Percentiles rank a stretch among this genome's conserved stretches.
Conservation (phyloP, 768 basidiomycete genomes). For the Tulasnella sp. region DNA sequence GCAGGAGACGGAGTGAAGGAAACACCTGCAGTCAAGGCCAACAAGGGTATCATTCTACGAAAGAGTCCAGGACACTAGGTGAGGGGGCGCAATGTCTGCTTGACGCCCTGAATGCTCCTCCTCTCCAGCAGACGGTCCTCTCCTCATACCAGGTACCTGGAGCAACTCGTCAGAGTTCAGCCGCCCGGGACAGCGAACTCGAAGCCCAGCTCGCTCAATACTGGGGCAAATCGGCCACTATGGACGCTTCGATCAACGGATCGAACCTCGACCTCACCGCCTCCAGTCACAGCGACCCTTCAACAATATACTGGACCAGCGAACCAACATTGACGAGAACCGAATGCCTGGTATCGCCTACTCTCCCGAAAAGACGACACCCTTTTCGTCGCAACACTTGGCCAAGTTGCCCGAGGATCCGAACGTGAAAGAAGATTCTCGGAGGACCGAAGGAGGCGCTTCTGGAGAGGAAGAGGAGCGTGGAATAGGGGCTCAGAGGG, state of each 20-base stretch:
- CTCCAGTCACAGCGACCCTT: not conserved
- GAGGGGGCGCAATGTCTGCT: not conserved
- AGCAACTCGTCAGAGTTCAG: slow-evolving; percentile 77
- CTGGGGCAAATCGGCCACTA: not conserved
- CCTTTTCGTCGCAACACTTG: not conserved
- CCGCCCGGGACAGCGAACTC: slow-evolving; percentile 69
- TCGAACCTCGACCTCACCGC: no score
- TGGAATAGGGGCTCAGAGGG: not conserved
- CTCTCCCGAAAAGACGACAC: slow-evolving; percentile 10
- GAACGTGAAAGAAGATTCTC: slow-evolving; percentile 5
- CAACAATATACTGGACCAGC: not conserved
- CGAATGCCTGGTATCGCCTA: not conserved
- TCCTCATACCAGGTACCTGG: slow-evolving; percentile 54
- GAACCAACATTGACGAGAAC: not conserved
- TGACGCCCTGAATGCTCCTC: no score
- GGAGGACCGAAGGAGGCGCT: not conserved
- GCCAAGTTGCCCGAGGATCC: not conserved
- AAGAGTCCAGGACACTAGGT: slow-evolving; percentile 71
- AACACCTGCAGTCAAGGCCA: slow-evolving; percentile 61
- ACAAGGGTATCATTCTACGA: slow-evolving; percentile 89
- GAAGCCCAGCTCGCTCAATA: slow-evolving; percentile 55
- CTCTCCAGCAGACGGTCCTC: not conserved
- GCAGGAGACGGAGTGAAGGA: slow-evolving; percentile 22
- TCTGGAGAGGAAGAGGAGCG: slow-evolving; percentile 12
- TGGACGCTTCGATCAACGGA: not conserved